Base-by-base conservation (phyloP, 148 eudicot genomes). In the Fallopia convolvulus region DNA sequence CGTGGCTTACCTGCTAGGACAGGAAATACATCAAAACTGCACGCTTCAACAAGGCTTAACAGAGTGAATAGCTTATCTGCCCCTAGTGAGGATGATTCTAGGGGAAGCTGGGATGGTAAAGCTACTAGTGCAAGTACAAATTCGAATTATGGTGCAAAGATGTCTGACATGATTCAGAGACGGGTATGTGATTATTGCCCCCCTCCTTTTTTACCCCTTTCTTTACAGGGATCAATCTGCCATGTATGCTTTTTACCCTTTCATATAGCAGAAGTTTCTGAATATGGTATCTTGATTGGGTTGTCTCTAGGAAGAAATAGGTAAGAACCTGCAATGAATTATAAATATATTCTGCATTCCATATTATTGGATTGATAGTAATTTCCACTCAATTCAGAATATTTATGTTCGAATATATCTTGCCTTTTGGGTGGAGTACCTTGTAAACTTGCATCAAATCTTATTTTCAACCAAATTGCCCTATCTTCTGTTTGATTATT, bases 121-220 rank as follows among this genome's bases (percentile, higher is more conserved):
- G 88, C 81, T 70, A 23, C 76, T 44, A 83, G 77, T 74, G 76
- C 58, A 21, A 56, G 82, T 66, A 90, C 89, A 61, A 74, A 83
- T 44, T 83, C 84, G 76, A 83, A 66, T 81, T 81, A 80, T 81
- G 88, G 83, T 33, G 78, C 79, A 72, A 92, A 87, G 88, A 95
- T 95, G 99, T 81, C 97, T n/a, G 97, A 91, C 75, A 77, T 77
- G 46, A 81, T 91, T 77, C 97, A 89, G 81, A 89, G 85, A 83
- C 88, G 70, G 88, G 88, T 86, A 81, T 53, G 84, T 68, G 76
- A 20, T 44, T 48, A 42, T 73, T 48, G n/a, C 12, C 39, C 72
- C 20, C 4, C 4, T 17, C 23, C 21, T 0, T 39, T 6, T 36
- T 26, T 1, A 6, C 21, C n/a, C 44, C 44, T 39, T 36, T 39